Percentiles rank a stretch among this genome's conserved stretches.
Evolutionary conservation across 495 filamentous ascomycete species (phyloP).

Genomic region (Hypoxylon lenormandii): DNA sequence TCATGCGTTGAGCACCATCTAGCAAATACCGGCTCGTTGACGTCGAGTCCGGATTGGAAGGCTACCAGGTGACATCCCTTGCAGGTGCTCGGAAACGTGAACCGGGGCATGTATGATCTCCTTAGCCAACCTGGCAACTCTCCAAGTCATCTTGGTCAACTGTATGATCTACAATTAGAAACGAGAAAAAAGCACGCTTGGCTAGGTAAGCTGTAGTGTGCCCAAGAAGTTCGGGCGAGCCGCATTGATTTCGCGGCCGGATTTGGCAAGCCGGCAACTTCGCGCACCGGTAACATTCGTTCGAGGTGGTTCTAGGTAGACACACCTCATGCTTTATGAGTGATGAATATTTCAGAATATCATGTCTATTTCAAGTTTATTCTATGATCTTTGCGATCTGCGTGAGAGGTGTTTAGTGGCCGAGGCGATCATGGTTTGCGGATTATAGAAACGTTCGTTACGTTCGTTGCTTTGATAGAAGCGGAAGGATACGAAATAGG

Average conservation of each 20-base stretch:
- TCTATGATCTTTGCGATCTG: constrained; percentile 10
- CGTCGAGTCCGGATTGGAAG: constrained; percentile 35
- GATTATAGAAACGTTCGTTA: constrained; percentile 1
- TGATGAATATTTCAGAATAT: not conserved
- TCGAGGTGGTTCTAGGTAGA: constrained; percentile 3
- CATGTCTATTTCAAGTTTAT: constrained; percentile 15
- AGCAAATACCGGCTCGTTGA: constrained; percentile 5
- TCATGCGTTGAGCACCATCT: constrained; percentile 30
- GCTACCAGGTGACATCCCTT: constrained; percentile 20
- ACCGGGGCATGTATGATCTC: constrained; percentile 35
- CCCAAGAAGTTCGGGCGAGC: constrained; percentile 16
- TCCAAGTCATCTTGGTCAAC: constrained; percentile 27
- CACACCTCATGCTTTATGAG: constrained; percentile 7
- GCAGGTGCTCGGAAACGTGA: constrained; percentile 7
- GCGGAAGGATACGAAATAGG: not conserved
- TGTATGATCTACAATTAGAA: constrained; percentile 52
- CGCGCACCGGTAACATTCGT: constrained; percentile 17
- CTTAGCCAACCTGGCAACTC: constrained; percentile 33
- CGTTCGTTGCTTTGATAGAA: not conserved
- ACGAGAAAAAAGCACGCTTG: constrained; percentile 23
- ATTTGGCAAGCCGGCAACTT: constrained; percentile 24
- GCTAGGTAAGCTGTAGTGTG: constrained; percentile 8
- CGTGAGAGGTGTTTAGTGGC: constrained; percentile 13
- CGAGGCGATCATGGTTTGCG: constrained; percentile 3
- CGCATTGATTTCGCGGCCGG: constrained; percentile 31